These are phyloP conservation scores for Arthrobotrys conoides DNA, from an alignment of 2,329 filamentous ascomycete genomes.

Conservation along the genomic window DNA sequence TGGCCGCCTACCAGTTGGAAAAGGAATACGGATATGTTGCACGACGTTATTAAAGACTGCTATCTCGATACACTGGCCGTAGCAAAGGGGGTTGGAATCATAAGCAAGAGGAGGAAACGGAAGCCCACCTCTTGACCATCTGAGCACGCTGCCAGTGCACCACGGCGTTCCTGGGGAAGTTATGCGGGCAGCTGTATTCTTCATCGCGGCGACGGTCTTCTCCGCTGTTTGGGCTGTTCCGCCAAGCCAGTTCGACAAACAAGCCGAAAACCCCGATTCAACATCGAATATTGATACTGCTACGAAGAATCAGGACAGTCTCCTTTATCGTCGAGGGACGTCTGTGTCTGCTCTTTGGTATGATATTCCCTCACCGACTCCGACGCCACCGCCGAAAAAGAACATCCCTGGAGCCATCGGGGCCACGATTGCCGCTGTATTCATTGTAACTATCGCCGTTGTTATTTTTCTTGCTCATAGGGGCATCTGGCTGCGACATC, in stretches of 20 bases:
- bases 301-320: conserved; percentile 23
- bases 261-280: conserved; percentile 28
- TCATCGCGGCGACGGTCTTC: conserved; percentile 50
- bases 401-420: conserved; percentile 56
- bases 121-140: conserved; percentile 36
- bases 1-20: conserved; percentile 56
- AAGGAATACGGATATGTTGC: conserved; percentile 56
- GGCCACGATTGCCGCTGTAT: conserved; percentile 51
- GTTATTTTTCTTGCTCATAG: conserved; percentile 57
- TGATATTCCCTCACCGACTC: conserved; percentile 54
- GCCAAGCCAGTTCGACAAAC: conserved; percentile 52
- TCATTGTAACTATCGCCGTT: conserved; percentile 56
- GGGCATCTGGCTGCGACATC: conserved; percentile 57
- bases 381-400: conserved; percentile 48
- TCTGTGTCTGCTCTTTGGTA: conserved; percentile 56
- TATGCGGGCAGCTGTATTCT: conserved; percentile 46
- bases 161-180: conserved; percentile 20
- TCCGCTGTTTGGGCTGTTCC: conserved; percentile 54
- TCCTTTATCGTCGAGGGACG: conserved; percentile 42
- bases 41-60: conserved; percentile 55
- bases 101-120: conserved; percentile 53
- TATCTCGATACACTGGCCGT: conserved; percentile 35
- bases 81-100: conserved; percentile 47
- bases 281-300: conserved; percentile 14
- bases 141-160: conserved; percentile 25